These are phyloP conservation scores for Xylaria hypoxylon DNA, from an alignment of 2,329 filamentous ascomycete genomes.

Conservation along the genomic window DNA sequence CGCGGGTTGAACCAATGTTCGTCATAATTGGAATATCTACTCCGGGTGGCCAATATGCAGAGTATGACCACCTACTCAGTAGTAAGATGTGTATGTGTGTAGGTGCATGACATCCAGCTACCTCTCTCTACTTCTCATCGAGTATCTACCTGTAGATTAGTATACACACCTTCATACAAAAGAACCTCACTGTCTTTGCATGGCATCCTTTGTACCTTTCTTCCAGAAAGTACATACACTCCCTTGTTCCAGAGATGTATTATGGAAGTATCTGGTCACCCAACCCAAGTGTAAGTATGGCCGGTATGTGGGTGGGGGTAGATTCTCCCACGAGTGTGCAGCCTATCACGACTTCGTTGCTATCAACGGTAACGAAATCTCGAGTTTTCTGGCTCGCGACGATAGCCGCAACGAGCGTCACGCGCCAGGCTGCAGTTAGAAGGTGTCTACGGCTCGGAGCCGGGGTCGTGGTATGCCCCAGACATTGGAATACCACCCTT, in stretches of 20 bases:
- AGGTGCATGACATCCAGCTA: too few species aligned
- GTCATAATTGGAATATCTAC: neutral
- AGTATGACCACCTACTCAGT: too few species aligned
- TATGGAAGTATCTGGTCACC: too few species aligned
- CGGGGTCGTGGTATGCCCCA: neutral
- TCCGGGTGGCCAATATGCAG: constrained; percentile 6
- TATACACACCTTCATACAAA: too few species aligned
- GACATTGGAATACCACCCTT: constrained; percentile 8
- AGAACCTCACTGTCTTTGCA: too few species aligned
- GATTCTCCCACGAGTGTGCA: neutral
- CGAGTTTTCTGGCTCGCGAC: neutral
- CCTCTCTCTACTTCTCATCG: too few species aligned
- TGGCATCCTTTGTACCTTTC: too few species aligned
- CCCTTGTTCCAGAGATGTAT: too few species aligned
- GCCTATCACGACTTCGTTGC: constrained; percentile 3
- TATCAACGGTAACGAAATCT: neutral
- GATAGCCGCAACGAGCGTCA: neutral
- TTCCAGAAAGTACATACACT: too few species aligned
- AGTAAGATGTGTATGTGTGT: too few species aligned
- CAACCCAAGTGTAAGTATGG: too few species aligned
- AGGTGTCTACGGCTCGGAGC: constrained; percentile 1
- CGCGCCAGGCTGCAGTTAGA: neutral
- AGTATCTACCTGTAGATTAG: too few species aligned
- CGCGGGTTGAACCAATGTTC: constrained; percentile 4
- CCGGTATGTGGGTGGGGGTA: constrained; percentile 2